phyloP scores from a whole-genome alignment of 495 filamentous ascomycete species.

The Diplogelasinospora grovesii region DNA sequence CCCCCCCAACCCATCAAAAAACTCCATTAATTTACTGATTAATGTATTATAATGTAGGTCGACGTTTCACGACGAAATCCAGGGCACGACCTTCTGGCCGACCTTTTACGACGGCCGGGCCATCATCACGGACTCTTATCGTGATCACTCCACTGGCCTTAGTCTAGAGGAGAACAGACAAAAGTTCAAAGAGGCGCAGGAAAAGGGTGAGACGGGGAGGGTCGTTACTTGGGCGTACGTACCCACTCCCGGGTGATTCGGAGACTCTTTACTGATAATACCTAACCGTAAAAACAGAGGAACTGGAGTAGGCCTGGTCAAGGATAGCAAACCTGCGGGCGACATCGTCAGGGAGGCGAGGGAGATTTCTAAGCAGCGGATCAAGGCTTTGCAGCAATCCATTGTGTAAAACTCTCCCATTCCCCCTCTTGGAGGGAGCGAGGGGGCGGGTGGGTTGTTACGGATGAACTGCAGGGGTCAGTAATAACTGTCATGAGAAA shows the following conservation, averaged over 20 bases:
- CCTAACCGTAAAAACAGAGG: constrained; percentile 21
- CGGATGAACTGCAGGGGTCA: too few relatives aligned
- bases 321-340: constrained; percentile 59
- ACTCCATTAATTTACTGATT: not conserved
- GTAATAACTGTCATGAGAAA: too few relatives aligned
- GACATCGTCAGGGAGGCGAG: constrained; percentile 67
- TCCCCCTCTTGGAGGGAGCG: not conserved
- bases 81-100: constrained; percentile 62
- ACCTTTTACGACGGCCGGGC: constrained; percentile 57
- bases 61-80: constrained; percentile 61
- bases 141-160: constrained; percentile 49
- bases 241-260: not conserved
- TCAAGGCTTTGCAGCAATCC: constrained; percentile 16
- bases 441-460: too few relatives aligned
- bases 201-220: constrained; percentile 23
- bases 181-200: constrained; percentile 47
- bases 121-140: constrained; percentile 52
- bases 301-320: constrained; percentile 56
- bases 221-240: constrained; percentile 51
- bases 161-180: constrained; percentile 50
- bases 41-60: constrained; percentile 32
- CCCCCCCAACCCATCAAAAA: too few relatives aligned
- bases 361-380: constrained; percentile 52
- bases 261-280: not conserved
- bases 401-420: not conserved